Base-by-base conservation (phyloP, 148 eudicot species). In the Camellia granthamiana region DNA sequence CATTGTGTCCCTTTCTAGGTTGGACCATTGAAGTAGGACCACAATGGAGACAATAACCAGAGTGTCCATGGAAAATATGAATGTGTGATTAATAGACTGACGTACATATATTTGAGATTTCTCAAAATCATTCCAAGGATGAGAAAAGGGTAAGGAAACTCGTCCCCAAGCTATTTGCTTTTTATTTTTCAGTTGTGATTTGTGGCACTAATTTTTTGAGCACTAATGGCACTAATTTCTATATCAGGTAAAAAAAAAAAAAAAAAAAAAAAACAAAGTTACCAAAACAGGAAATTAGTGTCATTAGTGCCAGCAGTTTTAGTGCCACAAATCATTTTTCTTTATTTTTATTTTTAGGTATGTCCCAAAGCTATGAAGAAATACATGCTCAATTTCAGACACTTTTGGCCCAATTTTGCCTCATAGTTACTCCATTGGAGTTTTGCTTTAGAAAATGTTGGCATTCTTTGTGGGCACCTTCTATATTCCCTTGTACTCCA, bases 71-170 rank as follows among this genome's bases (percentile, higher is more conserved):
- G 54, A 23, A 43, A 43, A 0, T 59, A 6, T 30, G 64, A 74
- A 55, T 75, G 51, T 58, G 77, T 41, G 67, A 75, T 49, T 59
- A 41, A 75, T 65, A 75, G 59, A 49, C 75, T 46, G 30, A 23
- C 30, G 30, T 23, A 71, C 75, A 71, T 58, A 71, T 46, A 18
- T 71, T 30, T 16, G 3, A 43, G 56, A 11, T 51, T 18, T 18
- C 4, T 62, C 18, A 4, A 4, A 16, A 62, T 8, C 1, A 19
- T 2, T 62, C 30, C n/a, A 9, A 62, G 66, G 66, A 62, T 18
- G 66, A 62, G 66, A 8, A 62, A 62, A 62, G 30, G 30, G 30
- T 62, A 16, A 19, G 66, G 30, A 11, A 62, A 19, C 30, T 19
- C n/a, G 41, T 18, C 12, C 66, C 8, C 8, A 23, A 23, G 30